A percentile compares a stretch with the other conserved stretches of the same genome.
phyloP scores from a whole-genome alignment of 345 rosid species.

The Dipteronia sinensis region DNA sequence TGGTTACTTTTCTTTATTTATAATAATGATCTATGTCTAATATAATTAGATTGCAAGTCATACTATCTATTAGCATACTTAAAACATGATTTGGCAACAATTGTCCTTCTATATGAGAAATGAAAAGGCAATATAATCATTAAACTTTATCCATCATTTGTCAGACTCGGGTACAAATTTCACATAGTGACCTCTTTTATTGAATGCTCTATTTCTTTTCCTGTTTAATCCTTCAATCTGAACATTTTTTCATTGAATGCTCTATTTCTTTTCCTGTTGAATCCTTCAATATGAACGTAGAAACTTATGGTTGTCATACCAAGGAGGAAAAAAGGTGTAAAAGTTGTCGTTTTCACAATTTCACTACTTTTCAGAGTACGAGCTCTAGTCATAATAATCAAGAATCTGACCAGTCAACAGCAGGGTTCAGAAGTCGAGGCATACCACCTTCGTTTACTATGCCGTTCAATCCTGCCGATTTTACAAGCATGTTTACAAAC shows the following conservation, averaged over 20 bases:
- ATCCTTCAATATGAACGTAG: background rate
- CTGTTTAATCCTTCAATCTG: background rate
- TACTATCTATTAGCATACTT: constrained; percentile 2
- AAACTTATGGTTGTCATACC: background rate
- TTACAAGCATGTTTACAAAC: constrained; percentile 44
- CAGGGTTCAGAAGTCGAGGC: constrained; percentile 30
- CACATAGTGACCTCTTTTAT: background rate
- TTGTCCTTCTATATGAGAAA: background rate
- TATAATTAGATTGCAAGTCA: background rate
- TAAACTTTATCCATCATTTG: background rate
- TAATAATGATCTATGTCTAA: background rate
- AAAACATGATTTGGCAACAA: background rate
- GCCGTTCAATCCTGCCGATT: constrained; percentile 34
- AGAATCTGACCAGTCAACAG: constrained; percentile 35
- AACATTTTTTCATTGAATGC: too few relatives aligned
- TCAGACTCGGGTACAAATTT: background rate
- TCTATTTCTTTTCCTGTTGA: background rate
- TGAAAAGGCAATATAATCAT: background rate
- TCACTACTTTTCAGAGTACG: constrained; percentile 24
- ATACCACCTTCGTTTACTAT: constrained; percentile 32
- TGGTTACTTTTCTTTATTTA: background rate
- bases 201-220: background rate
- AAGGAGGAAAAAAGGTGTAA: background rate
- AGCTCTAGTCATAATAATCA: constrained; percentile 33
- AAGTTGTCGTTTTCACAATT: background rate